Base-by-base conservation (phyloP, 495 filamentous ascomycete species). In the Daldinia caldariorum region DNA sequence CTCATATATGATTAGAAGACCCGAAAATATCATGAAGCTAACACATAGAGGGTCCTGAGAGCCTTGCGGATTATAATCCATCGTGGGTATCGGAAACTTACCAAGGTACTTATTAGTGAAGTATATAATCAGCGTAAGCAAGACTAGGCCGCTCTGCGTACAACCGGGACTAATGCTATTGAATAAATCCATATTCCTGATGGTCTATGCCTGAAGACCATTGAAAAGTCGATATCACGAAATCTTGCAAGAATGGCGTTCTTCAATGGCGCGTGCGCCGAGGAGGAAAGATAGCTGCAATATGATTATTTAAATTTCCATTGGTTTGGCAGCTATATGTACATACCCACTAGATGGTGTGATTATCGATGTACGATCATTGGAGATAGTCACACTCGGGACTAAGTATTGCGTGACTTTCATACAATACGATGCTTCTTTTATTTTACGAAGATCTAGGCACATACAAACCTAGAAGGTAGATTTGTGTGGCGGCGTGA, bases 201-300 rank as follows among this genome's bases (percentile, higher is more conserved):
- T 39, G 31, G 34, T 7, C 39, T 67, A 65, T 62, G 39, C 65
- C 65, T 69, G 70, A 62, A 58, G 61, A 62, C 65, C 70, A 66
- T 66, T 62, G 61, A 61, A 35, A 63, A 54, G 35, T 63, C 31
- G 38, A 62, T 39, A 62, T 54, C 43, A 62, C 43, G 62, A 62
- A 57, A 71, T 59, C 35, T 18, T 50, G n/a, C 16, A 35, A 45
- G 34, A 60, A 41, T 61, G 61, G 62, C 62, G 68, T 72, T 71
- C 58, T 62, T 58, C 38, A 58, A 39, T 34, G 60, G 63, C 41
- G 32, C 29, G 41, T 26, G 41, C 9, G 34, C 9, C 9, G 34
- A 35, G 9, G 34, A 35, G 34, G 34, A 35, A 35, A 35, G 34
- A 26, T 26, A 26, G 3, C 26, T 26, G 26, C 26, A 26, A 26